Percentiles rank a stretch among this genome's conserved stretches.
Conservation (phyloP, 805 yeast species). For the Lachancea thermotolerans region DNA sequence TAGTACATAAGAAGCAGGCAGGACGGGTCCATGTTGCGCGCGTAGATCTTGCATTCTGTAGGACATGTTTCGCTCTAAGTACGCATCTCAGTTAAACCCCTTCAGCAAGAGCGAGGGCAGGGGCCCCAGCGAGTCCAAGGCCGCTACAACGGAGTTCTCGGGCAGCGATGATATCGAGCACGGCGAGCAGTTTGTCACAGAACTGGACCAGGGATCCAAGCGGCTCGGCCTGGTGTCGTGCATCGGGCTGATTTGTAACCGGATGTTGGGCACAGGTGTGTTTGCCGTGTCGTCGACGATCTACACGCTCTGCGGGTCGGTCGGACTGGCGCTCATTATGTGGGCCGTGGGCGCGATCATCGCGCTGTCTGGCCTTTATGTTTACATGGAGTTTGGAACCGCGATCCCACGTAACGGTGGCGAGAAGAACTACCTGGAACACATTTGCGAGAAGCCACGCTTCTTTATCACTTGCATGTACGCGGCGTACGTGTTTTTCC, state of each 20-base stretch:
- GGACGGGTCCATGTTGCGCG: too few species aligned
- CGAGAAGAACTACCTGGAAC: constrained; percentile 75
- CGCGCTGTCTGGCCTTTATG: constrained; percentile 56
- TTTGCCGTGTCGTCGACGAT: constrained; percentile 64
- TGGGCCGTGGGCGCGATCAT: constrained; percentile 73
- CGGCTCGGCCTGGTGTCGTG: constrained; percentile 51
- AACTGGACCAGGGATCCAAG: constrained; percentile 36
- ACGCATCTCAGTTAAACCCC: constrained; percentile 23
- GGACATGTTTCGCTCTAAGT: neutral
- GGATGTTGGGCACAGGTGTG: constrained; percentile 73
- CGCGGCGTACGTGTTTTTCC: constrained; percentile 63
- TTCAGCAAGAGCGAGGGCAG: constrained; percentile 27
- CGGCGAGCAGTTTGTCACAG: constrained; percentile 30
- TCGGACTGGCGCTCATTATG: constrained; percentile 62
- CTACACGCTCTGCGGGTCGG: constrained; percentile 48
- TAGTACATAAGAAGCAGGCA: too few species aligned
- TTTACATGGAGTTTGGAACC: constrained; percentile 76
- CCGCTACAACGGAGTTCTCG: neutral
- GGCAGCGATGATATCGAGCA: constrained; percentile 14
- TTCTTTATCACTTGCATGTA: constrained; percentile 59
- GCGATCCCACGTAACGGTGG: constrained; percentile 80
- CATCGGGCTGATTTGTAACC: constrained; percentile 56
- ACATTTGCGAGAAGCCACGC: constrained; percentile 58
- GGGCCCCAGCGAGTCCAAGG: constrained; percentile 8
- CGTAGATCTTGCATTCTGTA: too few species aligned